Evolutionary conservation across 192 early-diverging fungal genomes (phyloP).

Genomic region (Gryganskiella cystojenkinii): DNA sequence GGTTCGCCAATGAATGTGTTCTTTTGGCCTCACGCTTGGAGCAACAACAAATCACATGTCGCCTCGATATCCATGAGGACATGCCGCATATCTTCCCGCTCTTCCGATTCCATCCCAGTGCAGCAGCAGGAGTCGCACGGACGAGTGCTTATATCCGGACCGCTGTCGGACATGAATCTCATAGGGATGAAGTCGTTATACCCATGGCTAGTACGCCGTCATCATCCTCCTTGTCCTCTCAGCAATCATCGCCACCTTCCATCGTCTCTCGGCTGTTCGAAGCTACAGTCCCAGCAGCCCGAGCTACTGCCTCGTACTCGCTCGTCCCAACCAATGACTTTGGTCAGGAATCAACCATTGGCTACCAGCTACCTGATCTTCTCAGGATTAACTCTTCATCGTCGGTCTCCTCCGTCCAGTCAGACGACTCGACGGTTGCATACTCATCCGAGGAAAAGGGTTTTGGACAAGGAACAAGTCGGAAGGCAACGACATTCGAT

Average conservation of each 20-base stretch:
- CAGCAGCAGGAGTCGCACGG: conserved; percentile 17
- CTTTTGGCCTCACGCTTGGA: conserved; percentile 38
- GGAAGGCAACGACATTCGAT: not conserved
- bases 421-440: not conserved
- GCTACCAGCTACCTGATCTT: not conserved
- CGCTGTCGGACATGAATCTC: not conserved
- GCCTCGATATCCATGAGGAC: conserved; percentile 49
- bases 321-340: too few species aligned
- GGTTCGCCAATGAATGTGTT: conserved; percentile 58
- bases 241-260: not conserved
- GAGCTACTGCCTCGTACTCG: too few species aligned
- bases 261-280: not conserved
- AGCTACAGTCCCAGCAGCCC: not conserved
- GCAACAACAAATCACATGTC: conserved; percentile 29
- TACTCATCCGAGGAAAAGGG: not conserved
- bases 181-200: conserved; percentile 16
- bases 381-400: conserved; percentile 3
- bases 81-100: conserved; percentile 64
- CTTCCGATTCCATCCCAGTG: conserved; percentile 42
- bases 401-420: not conserved
- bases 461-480: not conserved
- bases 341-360: too few species aligned
- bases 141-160: conserved; percentile 34
- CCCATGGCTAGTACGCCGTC: conserved; percentile 13
- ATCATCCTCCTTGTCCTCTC: not conserved